Conservation (phyloP, 169 alveolate genomes). For the Eimeria praecox region DNA sequence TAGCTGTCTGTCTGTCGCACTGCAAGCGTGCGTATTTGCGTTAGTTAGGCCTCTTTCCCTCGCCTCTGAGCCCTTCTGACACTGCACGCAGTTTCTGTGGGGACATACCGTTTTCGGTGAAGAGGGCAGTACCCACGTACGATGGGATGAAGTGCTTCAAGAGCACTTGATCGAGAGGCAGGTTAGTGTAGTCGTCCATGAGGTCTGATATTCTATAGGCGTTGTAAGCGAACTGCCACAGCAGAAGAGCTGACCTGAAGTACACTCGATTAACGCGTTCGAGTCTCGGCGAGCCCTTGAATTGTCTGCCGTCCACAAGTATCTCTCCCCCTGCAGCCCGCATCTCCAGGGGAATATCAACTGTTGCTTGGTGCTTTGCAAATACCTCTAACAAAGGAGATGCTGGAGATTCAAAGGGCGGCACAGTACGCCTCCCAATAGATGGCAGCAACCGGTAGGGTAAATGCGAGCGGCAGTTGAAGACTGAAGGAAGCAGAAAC, state of each 20-base stretch:
- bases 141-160: slow-evolving; percentile 38
- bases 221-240: slow-evolving; percentile 49
- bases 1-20: background rate
- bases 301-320: slow-evolving; percentile 49
- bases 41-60: background rate
- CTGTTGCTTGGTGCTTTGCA: background rate
- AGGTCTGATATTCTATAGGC: slow-evolving; percentile 13
- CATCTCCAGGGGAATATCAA: slow-evolving; percentile 57
- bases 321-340: background rate
- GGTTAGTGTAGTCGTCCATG: slow-evolving; percentile 6
- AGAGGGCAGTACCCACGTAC: slow-evolving; percentile 43
- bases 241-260: slow-evolving; percentile 34
- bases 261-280: slow-evolving; percentile 13
- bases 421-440: slow-evolving; percentile 10
- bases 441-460: slow-evolving; percentile 35
- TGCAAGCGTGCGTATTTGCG: background rate
- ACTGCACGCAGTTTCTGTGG: background rate
- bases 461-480: slow-evolving; percentile 61
- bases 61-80: background rate
- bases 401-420: background rate
- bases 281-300: background rate
- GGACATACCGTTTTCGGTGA: background rate
- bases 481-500: background rate
- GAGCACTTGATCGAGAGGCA: slow-evolving; percentile 21
- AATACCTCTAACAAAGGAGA: slow-evolving; percentile 4